Evolutionary conservation across 1,139 yeast genomes (phyloP).

Genomic region (Kodamaea arcana): DNA sequence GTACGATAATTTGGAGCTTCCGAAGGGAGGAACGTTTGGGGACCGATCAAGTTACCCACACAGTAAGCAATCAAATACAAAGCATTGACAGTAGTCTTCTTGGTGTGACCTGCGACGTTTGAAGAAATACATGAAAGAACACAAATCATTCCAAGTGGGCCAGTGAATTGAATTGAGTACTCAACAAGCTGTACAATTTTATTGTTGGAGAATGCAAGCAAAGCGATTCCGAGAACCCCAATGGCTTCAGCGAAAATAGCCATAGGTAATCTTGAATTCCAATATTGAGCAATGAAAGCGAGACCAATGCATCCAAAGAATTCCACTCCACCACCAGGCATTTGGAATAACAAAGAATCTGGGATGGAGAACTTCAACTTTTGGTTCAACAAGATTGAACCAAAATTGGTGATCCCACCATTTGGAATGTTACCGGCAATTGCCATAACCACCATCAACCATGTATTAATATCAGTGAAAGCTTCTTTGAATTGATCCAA

Average conservation of each 20-base stretch:
- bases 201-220: constrained; percentile 44
- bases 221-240: constrained; percentile 36
- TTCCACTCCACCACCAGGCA: constrained; percentile 39
- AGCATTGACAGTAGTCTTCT: constrained; percentile 59
- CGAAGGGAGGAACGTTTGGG: constrained; percentile 54
- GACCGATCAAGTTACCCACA: constrained; percentile 68
- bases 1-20: constrained; percentile 53
- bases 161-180: constrained; percentile 13
- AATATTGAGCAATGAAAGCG: constrained; percentile 11
- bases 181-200: constrained; percentile 11
- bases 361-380: constrained; percentile 41
- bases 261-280: constrained; percentile 31
- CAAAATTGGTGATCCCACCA: constrained; percentile 50
- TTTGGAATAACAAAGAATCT: constrained; percentile 33
- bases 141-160: constrained; percentile 45
- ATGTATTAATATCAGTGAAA: constrained; percentile 40
- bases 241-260: constrained; percentile 38
- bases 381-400: constrained; percentile 41
- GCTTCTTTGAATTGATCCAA: constrained; percentile 54
- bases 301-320: constrained; percentile 36
- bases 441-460: constrained; percentile 39
- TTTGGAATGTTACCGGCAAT: constrained; percentile 46
- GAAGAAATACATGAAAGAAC: constrained; percentile 47
- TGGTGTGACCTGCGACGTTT: constrained; percentile 70
- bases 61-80: constrained; percentile 59